Evolutionary conservation across 2,329 filamentous ascomycete genomes (phyloP).

Genomic region (Diaporthe sp.): DNA sequence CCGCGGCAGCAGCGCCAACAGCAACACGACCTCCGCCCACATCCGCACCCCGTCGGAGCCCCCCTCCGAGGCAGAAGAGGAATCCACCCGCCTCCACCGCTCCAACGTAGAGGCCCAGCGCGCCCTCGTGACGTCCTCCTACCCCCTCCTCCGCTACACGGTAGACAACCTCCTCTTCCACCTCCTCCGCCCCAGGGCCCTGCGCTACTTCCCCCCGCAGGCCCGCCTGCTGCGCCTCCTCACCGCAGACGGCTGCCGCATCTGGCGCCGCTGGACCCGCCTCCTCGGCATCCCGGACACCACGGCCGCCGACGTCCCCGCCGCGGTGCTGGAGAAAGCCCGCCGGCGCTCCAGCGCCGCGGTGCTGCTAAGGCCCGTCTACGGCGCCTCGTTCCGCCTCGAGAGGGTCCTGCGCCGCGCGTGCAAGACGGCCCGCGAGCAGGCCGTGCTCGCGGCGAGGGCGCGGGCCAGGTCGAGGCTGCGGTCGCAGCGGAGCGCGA

Average conservation of each 20-base stretch:
- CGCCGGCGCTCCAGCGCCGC: constrained; percentile 37
- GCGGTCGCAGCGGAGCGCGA: background rate
- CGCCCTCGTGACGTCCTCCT: constrained; percentile 47
- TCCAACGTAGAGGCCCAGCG: constrained; percentile 45
- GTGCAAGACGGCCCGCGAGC: constrained; percentile 41
- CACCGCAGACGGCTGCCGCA: constrained; percentile 45
- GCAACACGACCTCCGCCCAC: background rate
- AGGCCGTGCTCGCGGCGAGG: background rate
- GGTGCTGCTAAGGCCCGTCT: constrained; percentile 48
- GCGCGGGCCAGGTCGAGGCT: background rate
- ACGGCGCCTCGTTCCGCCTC: constrained; percentile 48
- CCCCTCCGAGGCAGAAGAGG: background rate
- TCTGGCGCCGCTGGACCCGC: constrained; percentile 52
- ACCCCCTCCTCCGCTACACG: constrained; percentile 52
- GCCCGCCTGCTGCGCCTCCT: constrained; percentile 45
- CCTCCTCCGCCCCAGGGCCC: constrained; percentile 47
- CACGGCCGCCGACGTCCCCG: constrained; percentile 39
- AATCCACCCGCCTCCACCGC: constrained; percentile 33
- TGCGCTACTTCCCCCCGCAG: constrained; percentile 52
- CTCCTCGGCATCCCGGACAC: constrained; percentile 44
- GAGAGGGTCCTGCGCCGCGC: constrained; percentile 50
- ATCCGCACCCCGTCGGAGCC: background rate
- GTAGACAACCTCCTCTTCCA: constrained; percentile 50
- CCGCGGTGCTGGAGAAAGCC: constrained; percentile 43
- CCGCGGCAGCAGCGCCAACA: constrained; percentile 32